Evolutionary conservation across 2,329 filamentous ascomycete species (phyloP).

Genomic region (Calonectria henricotiae): DNA sequence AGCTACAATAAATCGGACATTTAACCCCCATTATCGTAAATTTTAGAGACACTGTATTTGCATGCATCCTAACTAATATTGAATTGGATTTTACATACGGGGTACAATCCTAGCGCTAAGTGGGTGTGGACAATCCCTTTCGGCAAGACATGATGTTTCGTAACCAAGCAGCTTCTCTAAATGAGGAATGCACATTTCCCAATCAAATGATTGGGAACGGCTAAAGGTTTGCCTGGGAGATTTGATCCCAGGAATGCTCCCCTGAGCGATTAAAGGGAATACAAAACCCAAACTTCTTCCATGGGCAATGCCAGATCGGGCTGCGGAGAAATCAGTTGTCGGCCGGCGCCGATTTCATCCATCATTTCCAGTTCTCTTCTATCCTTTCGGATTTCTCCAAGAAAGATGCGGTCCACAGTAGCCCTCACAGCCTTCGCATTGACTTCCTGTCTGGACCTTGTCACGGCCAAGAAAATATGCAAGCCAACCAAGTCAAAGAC

Average conservation of each 20-base stretch:
- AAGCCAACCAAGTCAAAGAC: not conserved
- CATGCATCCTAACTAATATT: not conserved
- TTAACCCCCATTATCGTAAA: no score
- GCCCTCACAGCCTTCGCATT: not conserved
- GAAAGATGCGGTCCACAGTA: not conserved
- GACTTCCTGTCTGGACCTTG: not conserved
- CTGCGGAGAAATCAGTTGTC: no score
- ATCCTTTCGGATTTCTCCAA: not conserved
- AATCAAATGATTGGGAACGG: slow-evolving; percentile 2
- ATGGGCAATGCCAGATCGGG: no score
- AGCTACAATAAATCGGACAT: not conserved
- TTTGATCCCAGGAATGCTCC: not conserved
- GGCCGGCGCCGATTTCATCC: not conserved
- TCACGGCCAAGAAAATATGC: not conserved
- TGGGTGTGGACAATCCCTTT: not conserved
- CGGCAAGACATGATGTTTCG: not conserved
- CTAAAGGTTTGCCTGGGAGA: not conserved
- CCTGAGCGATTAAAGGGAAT: not conserved
- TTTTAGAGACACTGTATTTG: not conserved
- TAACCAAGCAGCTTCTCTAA: not conserved
- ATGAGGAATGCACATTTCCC: not conserved
- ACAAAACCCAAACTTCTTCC: slow-evolving; percentile 6
- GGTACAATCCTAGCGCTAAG: not conserved
- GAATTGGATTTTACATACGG: not conserved
- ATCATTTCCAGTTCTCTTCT: not conserved